phyloP scores from a whole-genome alignment of 1,284 basidiomycete species.

The Ustilago crameri region DNA sequence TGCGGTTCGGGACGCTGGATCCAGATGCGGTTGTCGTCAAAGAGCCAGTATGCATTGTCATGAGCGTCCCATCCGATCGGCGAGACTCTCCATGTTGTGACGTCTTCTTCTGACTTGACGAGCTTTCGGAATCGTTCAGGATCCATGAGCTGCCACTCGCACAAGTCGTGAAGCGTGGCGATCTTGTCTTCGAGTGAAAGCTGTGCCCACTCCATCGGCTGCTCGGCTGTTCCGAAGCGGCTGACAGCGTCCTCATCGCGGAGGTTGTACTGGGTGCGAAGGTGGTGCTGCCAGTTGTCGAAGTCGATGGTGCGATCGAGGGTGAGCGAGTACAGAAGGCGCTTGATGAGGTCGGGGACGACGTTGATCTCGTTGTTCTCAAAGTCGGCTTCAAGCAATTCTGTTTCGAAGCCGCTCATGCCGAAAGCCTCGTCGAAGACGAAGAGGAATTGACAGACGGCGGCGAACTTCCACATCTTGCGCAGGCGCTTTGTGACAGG shows the following conservation, averaged over 20 bases:
- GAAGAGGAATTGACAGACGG: slow-evolving; percentile 66
- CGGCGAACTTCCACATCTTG: slow-evolving; percentile 65
- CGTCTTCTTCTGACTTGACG: slow-evolving; percentile 71
- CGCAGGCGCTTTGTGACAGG: slow-evolving; percentile 56
- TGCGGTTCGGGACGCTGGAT: slow-evolving; percentile 74
- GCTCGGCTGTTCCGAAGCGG: slow-evolving; percentile 56
- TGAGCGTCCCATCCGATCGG: slow-evolving; percentile 86
- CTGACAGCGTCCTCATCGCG: slow-evolving; percentile 37
- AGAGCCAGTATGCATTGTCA: slow-evolving; percentile 86
- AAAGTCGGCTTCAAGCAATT: slow-evolving; percentile 70
- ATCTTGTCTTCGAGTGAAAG: slow-evolving; percentile 71
- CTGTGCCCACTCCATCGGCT: slow-evolving; percentile 69
- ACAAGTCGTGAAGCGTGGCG: slow-evolving; percentile 59
- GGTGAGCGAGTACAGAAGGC: slow-evolving; percentile 71
- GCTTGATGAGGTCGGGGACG: slow-evolving; percentile 70
- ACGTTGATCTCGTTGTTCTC: slow-evolving; percentile 70
- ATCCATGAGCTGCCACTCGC: slow-evolving; percentile 73
- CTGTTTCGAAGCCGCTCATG: slow-evolving; percentile 63
- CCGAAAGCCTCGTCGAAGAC: slow-evolving; percentile 67
- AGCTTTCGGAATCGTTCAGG: slow-evolving; percentile 71
- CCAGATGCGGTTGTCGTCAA: slow-evolving; percentile 88
- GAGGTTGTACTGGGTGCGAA: slow-evolving; percentile 43
- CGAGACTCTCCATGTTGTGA: slow-evolving; percentile 74
- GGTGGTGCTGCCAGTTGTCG: slow-evolving; percentile 56
- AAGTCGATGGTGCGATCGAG: slow-evolving; percentile 70